Percentiles rank a stretch among this genome's conserved stretches.
Conservation (phyloP, 441 rosid species). For the Theobroma grandiflorum region DNA sequence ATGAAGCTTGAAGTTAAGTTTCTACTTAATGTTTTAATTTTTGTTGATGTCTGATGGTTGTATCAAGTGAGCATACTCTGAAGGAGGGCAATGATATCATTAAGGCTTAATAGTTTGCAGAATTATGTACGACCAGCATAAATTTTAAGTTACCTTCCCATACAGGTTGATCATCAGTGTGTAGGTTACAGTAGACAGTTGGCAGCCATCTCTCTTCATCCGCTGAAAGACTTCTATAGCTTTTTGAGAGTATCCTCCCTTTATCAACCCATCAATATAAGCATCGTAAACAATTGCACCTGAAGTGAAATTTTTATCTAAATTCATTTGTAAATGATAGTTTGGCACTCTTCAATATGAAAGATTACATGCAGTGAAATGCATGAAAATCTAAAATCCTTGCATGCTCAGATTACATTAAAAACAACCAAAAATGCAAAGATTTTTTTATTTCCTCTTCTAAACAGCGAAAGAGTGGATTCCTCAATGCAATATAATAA, state of each 20-base stretch:
- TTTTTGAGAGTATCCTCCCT: conserved; percentile 66
- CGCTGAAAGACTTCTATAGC: conserved; percentile 73
- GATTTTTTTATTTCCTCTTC: too few relatives aligned
- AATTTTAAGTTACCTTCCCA: conserved; percentile 66
- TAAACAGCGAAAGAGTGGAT: not conserved
- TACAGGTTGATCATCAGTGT: conserved; percentile 86
- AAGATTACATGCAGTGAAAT: not conserved
- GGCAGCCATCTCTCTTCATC: conserved; percentile 77
- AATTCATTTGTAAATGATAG: not conserved
- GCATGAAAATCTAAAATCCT: not conserved
- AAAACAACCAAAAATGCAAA: not conserved
- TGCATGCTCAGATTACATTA: not conserved
- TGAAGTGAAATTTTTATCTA: conserved; percentile 31
- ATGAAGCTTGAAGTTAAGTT: conserved; percentile 8
- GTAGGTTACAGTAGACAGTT: conserved; percentile 75
- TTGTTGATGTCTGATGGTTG: not conserved
- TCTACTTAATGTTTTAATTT: not conserved
- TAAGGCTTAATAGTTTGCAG: not conserved
- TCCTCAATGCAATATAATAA: not conserved
- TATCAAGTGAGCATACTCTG: not conserved
- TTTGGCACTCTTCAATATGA: not conserved
- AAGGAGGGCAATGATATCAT: not conserved
- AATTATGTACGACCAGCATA: not conserved
- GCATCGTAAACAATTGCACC: conserved; percentile 85
- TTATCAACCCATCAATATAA: conserved; percentile 80